phyloP scores from a whole-genome alignment of 1,284 basidiomycete species.

The Cryptococcus hybrid region DNA sequence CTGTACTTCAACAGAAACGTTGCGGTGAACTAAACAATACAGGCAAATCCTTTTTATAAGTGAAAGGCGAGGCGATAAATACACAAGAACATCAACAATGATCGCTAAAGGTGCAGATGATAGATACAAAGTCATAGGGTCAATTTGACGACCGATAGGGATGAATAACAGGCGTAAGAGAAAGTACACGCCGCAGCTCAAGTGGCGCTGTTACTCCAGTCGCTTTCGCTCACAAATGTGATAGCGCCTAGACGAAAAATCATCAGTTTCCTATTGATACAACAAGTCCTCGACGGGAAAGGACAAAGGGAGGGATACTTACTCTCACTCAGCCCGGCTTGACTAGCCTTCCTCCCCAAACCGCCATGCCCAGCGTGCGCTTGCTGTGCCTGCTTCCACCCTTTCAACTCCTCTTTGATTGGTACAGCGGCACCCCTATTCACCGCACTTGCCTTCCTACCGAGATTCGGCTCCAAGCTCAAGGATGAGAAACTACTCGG shows the following conservation, averaged over 20 bases:
- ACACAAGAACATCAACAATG: too few species aligned
- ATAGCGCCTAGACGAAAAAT: conserved; percentile 33
- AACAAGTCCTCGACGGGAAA: background rate
- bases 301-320: conserved; percentile 17
- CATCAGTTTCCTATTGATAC: background rate
- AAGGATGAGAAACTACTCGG: conserved; percentile 41
- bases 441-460: conserved; percentile 32
- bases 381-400: conserved; percentile 4
- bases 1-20: too few species aligned
- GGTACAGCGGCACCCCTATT: background rate
- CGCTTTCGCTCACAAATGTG: conserved; percentile 44
- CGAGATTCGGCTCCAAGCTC: conserved; percentile 40
- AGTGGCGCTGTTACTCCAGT: conserved; percentile 7
- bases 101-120: too few species aligned
- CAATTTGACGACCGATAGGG: too few species aligned
- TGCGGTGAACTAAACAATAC: too few species aligned
- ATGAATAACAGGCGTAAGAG: too few species aligned
- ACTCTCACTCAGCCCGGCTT: conserved; percentile 49
- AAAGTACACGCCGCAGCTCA: too few species aligned
- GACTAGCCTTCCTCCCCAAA: conserved; percentile 33
- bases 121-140: too few species aligned
- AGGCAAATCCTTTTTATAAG: too few species aligned
- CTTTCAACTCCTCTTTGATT: background rate
- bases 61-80: too few species aligned
- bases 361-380: conserved; percentile 15